These are phyloP conservation scores for Phytopythium kandeliae DNA, from an alignment of 352 stramenopile species.

Conservation along the genomic window DNA sequence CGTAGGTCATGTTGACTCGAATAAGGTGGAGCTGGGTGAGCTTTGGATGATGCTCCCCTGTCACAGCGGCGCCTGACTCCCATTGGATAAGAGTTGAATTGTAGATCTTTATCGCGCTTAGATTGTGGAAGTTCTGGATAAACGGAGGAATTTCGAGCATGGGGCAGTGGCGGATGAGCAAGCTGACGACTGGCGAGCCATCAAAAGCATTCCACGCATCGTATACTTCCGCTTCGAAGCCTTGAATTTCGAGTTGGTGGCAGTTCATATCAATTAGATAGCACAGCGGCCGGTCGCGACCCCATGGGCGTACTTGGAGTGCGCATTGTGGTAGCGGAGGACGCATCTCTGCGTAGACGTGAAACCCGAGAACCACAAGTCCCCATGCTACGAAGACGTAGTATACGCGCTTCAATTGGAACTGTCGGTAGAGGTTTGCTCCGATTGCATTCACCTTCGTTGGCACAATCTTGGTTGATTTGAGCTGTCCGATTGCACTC, in stretches of 20 bases:
- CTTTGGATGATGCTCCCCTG: conserved; percentile 11
- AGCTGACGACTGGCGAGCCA: conserved; percentile 11
- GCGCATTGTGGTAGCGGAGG: conserved; percentile 11
- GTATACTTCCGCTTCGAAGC: conserved; percentile 9
- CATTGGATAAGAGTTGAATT: conserved; percentile 29
- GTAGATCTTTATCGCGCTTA: conserved; percentile 30
- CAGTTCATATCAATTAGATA: conserved; percentile 27
- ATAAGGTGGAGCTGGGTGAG: conserved; percentile 26
- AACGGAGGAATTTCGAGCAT: conserved; percentile 16
- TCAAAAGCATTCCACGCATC: conserved; percentile 18
- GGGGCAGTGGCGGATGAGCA: conserved; percentile 30
- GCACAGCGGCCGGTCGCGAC: conserved; percentile 14
- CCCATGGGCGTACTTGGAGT: conserved; percentile 25
- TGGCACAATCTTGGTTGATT: neutral
- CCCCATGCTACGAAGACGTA: conserved; percentile 12
- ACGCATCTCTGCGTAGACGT: conserved; percentile 11
- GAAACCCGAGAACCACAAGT: conserved; percentile 11
- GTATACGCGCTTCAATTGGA: conserved; percentile 5
- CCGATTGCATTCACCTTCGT: no score
- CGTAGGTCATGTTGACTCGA: conserved; percentile 25
- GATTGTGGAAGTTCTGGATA: conserved; percentile 14
- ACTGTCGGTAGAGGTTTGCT: neutral
- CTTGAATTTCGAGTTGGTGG: conserved; percentile 10
- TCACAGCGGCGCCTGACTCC: conserved; percentile 16
- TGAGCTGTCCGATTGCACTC: neutral